phyloP scores from a whole-genome alignment of 2,329 filamentous ascomycete genomes.

The Xylaria sp. region DNA sequence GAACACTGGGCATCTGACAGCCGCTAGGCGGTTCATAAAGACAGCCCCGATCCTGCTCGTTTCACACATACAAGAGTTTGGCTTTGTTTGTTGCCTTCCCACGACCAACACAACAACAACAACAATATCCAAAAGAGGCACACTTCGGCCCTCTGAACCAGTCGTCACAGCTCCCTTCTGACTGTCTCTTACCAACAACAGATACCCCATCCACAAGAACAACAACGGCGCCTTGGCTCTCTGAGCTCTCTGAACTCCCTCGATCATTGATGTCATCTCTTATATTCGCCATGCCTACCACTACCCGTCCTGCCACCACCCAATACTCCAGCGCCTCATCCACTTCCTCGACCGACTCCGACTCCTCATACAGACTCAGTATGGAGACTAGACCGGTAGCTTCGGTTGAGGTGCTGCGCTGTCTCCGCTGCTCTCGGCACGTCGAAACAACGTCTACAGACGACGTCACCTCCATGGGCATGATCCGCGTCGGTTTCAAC shows the following conservation, averaged over 20 bases:
- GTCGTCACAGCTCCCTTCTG: neutral
- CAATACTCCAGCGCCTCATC: constrained; percentile 48
- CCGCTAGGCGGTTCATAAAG: constrained; percentile 20
- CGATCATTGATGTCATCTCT: neutral
- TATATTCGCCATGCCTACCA: constrained; percentile 37
- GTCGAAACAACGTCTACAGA: constrained; percentile 67
- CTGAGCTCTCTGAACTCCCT: neutral
- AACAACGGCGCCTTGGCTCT: neutral
- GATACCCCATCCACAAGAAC: too few relatives aligned
- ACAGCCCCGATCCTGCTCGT: constrained; percentile 16
- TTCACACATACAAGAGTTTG: neutral
- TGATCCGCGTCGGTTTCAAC: constrained; percentile 69
- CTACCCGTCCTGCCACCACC: constrained; percentile 44
- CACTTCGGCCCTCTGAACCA: neutral
- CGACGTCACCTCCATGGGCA: constrained; percentile 62
- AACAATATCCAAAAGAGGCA: neutral
- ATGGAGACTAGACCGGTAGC: constrained; percentile 57
- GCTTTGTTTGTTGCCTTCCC: constrained; percentile 5
- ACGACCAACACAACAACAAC: constrained; percentile 8
- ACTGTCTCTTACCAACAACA: neutral
- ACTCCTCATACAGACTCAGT: constrained; percentile 49
- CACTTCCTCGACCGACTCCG: constrained; percentile 50
- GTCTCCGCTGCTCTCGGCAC: constrained; percentile 62
- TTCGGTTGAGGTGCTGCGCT: constrained; percentile 60
- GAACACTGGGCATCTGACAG: constrained; percentile 19